Percentiles rank a stretch among this genome's conserved stretches.
These are phyloP conservation scores for Acanthamoeba lenticulata DNA, from an alignment of 208 protist genomes.

Conservation along the genomic window DNA sequence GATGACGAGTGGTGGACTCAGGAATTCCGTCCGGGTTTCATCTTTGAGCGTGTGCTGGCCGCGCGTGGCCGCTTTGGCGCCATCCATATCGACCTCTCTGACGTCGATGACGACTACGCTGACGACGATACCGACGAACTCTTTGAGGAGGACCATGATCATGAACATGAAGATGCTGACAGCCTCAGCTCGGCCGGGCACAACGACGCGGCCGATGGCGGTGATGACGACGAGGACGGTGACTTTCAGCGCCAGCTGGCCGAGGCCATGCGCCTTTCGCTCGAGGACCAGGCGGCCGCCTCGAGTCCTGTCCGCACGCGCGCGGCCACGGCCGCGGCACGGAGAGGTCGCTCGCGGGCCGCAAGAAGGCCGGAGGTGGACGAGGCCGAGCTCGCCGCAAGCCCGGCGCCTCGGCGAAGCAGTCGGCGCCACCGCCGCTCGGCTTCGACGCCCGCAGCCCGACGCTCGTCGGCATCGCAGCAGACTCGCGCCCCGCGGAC, in stretches of 20 bases:
- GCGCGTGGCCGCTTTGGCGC: not conserved
- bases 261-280: not conserved
- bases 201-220: not conserved
- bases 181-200: not conserved
- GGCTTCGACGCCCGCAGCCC: too few species aligned
- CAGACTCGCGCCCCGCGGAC: too few species aligned
- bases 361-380: not conserved
- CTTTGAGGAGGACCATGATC: not conserved
- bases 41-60: not conserved
- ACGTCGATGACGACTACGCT: not conserved
- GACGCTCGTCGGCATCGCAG: too few species aligned
- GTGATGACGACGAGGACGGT: not conserved
- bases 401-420: too few species aligned
- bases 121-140: not conserved
- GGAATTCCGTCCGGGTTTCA: not conserved
- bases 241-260: not conserved
- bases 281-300: not conserved
- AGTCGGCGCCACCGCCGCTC: too few species aligned
- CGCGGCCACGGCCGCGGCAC: not conserved
- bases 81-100: not conserved
- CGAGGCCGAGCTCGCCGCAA: too few species aligned
- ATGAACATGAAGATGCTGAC: not conserved
- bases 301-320: too few species aligned
- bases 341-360: too few species aligned
- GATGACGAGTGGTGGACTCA: slow-evolving; percentile 27